Base-by-base conservation (phyloP, 495 filamentous ascomycete species). In the Glutinoglossum americanum region DNA sequence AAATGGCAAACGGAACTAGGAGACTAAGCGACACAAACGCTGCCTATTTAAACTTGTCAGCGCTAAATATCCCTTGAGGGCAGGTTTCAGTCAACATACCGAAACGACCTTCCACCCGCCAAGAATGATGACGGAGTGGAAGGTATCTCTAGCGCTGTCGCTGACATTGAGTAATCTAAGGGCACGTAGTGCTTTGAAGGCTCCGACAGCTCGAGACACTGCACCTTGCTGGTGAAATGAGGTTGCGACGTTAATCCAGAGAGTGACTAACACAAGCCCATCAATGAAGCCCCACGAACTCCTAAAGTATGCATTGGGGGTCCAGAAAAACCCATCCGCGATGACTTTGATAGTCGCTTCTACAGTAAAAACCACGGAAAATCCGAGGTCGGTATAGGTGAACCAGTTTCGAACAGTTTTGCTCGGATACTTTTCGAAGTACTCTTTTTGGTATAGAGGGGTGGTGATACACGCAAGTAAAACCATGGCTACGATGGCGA, bases 241-340 rank as follows among this genome's bases (percentile, higher is more conserved):
- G 15, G 89, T 87, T 35, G 80, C 72, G 57, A 99, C 92, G 64
- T 89, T 96, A 64, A 94, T 85, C 92, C 92, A 99, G 6, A 99
- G 80, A 0, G 92, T 97, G 58, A 94, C 68, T 51, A 99, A 74
- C 59, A 99, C 92, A 55, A 97, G 64, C 27, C 84, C 92, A 66
- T 99, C 92, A 58, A 99, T 96, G 57, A 94, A 82, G 27, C 92
- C 92, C 92, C 92, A 99, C 0, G 89, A 90, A 60, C 92, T 85
- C 60, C 92, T 80, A 68, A 95, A 92, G 62, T 93, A 99, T 4
- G 92, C 93, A 71, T 99, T 96, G 0, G 92, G 92, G 0, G 92
- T 94, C 80, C 83, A 97, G 68, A 96, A 89, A 64, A 94, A 85
- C 21, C 92, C 92, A 72, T 99, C 92, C 0, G 92, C 92, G 60